Evolutionary conservation across 140 eudicot species (phyloP).

Genomic region (Bidens hawaiensis): DNA sequence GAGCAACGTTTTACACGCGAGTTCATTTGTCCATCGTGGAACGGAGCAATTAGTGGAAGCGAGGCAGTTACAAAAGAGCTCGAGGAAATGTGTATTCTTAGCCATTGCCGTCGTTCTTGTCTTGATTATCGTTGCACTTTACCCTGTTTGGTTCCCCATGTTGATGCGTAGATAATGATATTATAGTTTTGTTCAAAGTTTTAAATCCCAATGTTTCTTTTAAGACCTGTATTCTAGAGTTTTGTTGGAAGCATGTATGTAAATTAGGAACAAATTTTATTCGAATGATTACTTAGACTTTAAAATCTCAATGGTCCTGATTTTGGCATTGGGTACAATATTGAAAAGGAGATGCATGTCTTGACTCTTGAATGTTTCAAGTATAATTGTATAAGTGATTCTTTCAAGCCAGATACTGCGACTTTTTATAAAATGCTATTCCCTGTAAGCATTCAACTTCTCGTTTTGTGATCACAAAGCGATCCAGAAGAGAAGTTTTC

Average conservation of each 20-base stretch:
- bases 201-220: conserved; percentile 8
- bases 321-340: too few relatives aligned
- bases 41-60: conserved; percentile 74
- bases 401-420: too few relatives aligned
- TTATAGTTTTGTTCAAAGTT: conserved; percentile 12
- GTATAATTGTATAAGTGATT: too few relatives aligned
- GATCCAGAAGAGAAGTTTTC: too few relatives aligned
- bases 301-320: too few relatives aligned
- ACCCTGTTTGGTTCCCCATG: conserved; percentile 61
- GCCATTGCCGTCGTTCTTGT: conserved; percentile 51
- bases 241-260: not conserved
- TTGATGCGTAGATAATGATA: conserved; percentile 21
- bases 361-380: too few relatives aligned
- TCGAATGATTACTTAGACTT: too few relatives aligned
- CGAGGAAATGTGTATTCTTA: conserved; percentile 69
- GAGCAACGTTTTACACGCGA: conserved; percentile 72
- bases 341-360: too few relatives aligned
- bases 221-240: not conserved
- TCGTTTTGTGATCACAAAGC: too few relatives aligned
- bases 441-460: too few relatives aligned
- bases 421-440: too few relatives aligned
- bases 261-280: not conserved
- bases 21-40: conserved; percentile 83
- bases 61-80: conserved; percentile 56
- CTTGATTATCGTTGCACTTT: conserved; percentile 29